Percentiles rank a stretch among this genome's conserved stretches.
Conservation (phyloP, 352 stramenopile species). For the Pythium brassicae region DNA sequence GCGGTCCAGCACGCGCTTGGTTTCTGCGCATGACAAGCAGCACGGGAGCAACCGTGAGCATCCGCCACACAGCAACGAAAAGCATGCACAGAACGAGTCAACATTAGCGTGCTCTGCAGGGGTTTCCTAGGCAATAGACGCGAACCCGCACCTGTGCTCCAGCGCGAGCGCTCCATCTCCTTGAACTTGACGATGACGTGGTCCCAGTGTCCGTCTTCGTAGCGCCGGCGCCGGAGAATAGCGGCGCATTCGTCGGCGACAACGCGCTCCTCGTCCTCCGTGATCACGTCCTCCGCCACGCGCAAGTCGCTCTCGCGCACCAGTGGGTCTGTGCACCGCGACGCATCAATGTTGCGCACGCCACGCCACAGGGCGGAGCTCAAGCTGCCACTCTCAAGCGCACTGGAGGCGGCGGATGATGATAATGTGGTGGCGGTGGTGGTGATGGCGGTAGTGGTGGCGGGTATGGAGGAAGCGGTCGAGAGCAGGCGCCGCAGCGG, state of each 20-base stretch:
- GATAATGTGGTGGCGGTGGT: no score
- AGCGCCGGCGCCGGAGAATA: conserved; percentile 66
- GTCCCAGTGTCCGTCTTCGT: conserved; percentile 83
- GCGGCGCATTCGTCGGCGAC: conserved; percentile 66
- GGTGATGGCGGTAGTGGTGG: no score
- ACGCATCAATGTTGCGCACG: conserved; percentile 51
- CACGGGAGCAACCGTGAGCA: not conserved
- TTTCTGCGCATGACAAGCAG: conserved; percentile 31
- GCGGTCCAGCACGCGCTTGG: conserved; percentile 53
- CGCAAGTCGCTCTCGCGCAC: conserved; percentile 59
- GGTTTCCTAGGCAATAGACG: not conserved
- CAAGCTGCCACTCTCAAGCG: no score
- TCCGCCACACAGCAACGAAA: no score
- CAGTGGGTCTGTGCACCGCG: conserved; percentile 45
- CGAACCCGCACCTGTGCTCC: conserved; percentile 36
- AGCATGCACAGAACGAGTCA: not conserved
- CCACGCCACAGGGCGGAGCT: conserved; percentile 20
- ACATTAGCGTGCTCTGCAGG: not conserved
- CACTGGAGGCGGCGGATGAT: no score
- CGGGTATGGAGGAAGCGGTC: not conserved
- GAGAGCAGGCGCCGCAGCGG: conserved; percentile 6
- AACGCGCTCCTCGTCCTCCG: conserved; percentile 63
- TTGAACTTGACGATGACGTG: conserved; percentile 86
- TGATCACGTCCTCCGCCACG: conserved; percentile 66
- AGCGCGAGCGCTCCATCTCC: conserved; percentile 83